A percentile compares a stretch with the other conserved stretches of the same genome.
phyloP scores from a whole-genome alignment of 2,329 filamentous ascomycete genomes.

The Paracoccidioides lutzii region DNA sequence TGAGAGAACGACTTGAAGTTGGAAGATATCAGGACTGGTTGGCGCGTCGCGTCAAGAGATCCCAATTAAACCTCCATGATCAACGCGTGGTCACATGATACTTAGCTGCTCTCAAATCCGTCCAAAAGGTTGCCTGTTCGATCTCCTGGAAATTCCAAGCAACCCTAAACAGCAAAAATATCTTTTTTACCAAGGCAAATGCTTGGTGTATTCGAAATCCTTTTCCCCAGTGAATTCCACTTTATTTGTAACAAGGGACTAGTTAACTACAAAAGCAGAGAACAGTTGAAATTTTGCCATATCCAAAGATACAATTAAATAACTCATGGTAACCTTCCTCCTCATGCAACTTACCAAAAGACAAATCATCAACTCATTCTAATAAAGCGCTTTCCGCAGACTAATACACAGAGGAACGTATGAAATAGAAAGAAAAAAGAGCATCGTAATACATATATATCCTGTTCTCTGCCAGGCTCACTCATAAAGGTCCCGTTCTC shows the following conservation, averaged over 20 bases:
- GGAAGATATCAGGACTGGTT: background rate
- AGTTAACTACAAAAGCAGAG: no score
- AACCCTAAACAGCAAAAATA: no score
- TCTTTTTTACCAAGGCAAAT: no score
- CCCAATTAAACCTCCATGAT: background rate
- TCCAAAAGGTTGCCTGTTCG: no score
- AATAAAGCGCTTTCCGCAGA: background rate
- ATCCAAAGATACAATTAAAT: background rate
- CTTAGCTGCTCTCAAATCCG: background rate
- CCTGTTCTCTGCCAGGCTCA: constrained; percentile 19
- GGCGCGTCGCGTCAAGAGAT: background rate
- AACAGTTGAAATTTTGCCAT: no score
- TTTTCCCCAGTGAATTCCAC: no score
- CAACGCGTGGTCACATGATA: constrained; percentile 1
- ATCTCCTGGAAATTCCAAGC: no score
- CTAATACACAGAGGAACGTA: no score
- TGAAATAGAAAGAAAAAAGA: background rate
- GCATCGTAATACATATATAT: background rate
- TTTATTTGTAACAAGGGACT: no score
- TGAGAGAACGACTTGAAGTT: background rate
- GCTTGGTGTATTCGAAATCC: no score
- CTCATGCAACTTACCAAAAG: background rate
- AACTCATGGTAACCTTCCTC: background rate
- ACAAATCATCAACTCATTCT: background rate
- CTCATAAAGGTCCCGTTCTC: constrained; percentile 53